Conservation (phyloP, 2,329 filamentous ascomycete species). For the Zymoseptoria crescenta region DNA sequence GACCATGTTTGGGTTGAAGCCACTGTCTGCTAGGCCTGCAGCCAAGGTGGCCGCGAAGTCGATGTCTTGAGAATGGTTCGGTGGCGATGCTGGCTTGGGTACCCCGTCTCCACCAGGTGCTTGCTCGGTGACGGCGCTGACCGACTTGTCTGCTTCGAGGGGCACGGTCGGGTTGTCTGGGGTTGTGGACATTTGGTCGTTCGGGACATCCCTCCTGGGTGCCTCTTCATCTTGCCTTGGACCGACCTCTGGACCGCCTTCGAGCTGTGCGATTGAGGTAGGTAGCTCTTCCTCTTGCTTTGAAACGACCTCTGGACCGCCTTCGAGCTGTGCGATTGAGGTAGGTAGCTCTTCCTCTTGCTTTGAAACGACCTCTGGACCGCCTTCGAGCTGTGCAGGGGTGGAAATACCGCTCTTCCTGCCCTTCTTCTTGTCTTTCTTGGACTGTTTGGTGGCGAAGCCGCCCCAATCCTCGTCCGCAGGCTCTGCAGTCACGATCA, state of each 20-base stretch:
- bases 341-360: background rate
- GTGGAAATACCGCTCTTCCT: slow-evolving; percentile 16
- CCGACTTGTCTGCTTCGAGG: background rate
- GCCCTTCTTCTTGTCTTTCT: slow-evolving; percentile 39
- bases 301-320: background rate
- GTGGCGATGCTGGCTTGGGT: background rate
- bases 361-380: background rate
- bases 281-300: background rate
- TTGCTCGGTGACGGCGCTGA: background rate
- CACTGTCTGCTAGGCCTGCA: slow-evolving; percentile 39
- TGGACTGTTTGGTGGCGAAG: slow-evolving; percentile 28
- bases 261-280: background rate
- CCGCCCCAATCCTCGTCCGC: slow-evolving; percentile 15
- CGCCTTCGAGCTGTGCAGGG: slow-evolving; percentile 1
- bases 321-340: background rate
- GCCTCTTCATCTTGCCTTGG: background rate
- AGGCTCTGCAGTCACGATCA: slow-evolving; percentile 5
- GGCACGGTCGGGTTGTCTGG: background rate
- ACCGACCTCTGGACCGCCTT: background rate
- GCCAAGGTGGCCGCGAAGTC: slow-evolving; percentile 43
- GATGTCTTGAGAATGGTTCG: slow-evolving; percentile 27
- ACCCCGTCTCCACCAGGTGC: background rate
- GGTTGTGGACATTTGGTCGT: background rate
- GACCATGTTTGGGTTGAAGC: slow-evolving; percentile 40
- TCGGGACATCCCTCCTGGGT: background rate